Evolutionary conservation across 1,139 yeast genomes (phyloP).

Genomic region (Debaryomyces subglobosus): DNA sequence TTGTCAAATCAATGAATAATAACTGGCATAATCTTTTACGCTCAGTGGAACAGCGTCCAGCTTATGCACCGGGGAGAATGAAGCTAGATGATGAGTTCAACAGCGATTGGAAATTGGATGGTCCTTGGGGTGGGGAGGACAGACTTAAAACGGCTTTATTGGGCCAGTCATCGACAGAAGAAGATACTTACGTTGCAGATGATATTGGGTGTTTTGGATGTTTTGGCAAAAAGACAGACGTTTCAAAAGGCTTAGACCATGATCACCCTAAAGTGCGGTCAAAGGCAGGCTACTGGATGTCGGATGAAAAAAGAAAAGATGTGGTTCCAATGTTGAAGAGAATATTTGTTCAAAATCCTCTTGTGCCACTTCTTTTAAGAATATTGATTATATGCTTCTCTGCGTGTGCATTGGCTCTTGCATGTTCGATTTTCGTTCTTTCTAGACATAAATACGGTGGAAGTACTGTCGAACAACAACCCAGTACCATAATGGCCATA

Average conservation of each 20-base stretch:
- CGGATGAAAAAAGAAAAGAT: conserved; percentile 62
- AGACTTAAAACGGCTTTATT: conserved; percentile 59
- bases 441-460: conserved; percentile 45
- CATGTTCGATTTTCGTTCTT: conserved; percentile 60
- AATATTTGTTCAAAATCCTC: conserved; percentile 72
- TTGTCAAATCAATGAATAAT: conserved; percentile 38
- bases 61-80: conserved; percentile 35
- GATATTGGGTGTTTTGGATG: conserved; percentile 12
- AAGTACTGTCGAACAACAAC: conserved; percentile 66
- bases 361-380: conserved; percentile 77
- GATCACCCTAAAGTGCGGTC: conserved; percentile 46
- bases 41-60: conserved; percentile 40
- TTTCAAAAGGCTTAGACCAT: conserved; percentile 12
- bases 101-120: conserved; percentile 31
- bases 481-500: conserved; percentile 91
- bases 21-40: conserved; percentile 43
- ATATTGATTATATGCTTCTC: conserved; percentile 66
- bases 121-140: conserved; percentile 73
- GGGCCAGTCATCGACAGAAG: conserved; percentile 37
- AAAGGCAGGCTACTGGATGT: conserved; percentile 70
- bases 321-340: conserved; percentile 64
- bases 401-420: conserved; percentile 65
- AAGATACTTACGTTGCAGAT: conserved; percentile 27
- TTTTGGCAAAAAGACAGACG: conserved; percentile 11
- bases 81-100: conserved; percentile 26